phyloP scores from a whole-genome alignment of 495 filamentous ascomycete species.

The Apodospora peruviana region DNA sequence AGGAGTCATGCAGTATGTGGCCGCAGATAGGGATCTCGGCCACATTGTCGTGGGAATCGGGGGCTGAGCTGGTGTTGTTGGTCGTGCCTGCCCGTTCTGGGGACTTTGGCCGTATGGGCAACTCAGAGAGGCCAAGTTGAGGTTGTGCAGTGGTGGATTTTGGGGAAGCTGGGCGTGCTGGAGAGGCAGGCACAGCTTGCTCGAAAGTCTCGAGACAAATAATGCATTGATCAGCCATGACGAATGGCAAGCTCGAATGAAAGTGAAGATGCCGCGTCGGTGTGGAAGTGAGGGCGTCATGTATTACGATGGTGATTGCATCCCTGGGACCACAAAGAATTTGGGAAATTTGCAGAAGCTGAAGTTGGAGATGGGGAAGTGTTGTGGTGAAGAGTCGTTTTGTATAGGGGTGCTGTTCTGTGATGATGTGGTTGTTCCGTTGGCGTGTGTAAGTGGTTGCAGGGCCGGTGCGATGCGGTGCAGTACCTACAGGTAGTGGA shows the following conservation, averaged over 20 bases:
- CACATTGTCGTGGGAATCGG: conserved; percentile 27
- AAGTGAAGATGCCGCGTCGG: conserved; percentile 3
- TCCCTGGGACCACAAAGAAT: not conserved
- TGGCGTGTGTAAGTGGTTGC: conserved; percentile 8
- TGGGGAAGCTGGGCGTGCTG: conserved; percentile 5
- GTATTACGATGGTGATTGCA: conserved; percentile 10
- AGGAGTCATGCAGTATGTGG: conserved; percentile 87
- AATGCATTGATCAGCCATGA: conserved; percentile 91
- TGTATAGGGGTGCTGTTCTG: not conserved
- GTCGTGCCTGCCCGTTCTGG: conserved; percentile 19
- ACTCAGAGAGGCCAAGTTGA: not conserved
- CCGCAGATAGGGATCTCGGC: conserved; percentile 62
- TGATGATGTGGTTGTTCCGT: not conserved
- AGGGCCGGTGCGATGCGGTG: not conserved
- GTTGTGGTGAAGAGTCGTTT: not conserved
- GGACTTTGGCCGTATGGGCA: conserved; percentile 3
- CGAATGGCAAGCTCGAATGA: conserved; percentile 12
- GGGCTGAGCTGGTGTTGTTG: conserved; percentile 25
- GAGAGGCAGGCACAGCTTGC: conserved; percentile 21
- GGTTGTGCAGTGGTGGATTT: conserved; percentile 6
- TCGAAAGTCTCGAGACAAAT: conserved; percentile 91
- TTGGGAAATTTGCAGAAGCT: not conserved
- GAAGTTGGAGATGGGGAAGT: not conserved
- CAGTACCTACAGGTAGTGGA: not conserved
- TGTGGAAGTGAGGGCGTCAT: conserved; percentile 28